A percentile compares a stretch with the other conserved stretches of the same genome.
Conservation (phyloP, 2,329 filamentous ascomycete genomes). For the Pestalotiopsis sp. region DNA sequence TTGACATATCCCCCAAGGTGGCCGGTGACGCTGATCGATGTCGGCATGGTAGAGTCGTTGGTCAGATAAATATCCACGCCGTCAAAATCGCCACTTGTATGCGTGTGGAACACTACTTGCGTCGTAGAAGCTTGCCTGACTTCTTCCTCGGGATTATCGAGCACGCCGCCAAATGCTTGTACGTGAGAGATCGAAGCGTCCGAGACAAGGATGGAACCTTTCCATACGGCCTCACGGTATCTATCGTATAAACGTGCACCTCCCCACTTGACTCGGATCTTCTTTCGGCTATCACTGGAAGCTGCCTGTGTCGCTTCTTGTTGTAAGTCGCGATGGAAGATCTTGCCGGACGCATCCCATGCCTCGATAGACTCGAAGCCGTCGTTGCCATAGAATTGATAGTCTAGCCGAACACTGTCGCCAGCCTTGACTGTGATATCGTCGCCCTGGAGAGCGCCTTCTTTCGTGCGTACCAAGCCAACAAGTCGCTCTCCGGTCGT, state of each 20-base stretch:
- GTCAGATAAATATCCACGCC: not conserved
- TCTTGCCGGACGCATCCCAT: constrained; percentile 29
- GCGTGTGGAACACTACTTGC: not conserved
- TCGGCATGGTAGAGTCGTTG: not conserved
- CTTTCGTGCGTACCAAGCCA: constrained; percentile 21
- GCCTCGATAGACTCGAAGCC: constrained; percentile 32
- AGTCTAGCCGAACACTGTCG: constrained; percentile 19
- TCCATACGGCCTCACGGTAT: constrained; percentile 36
- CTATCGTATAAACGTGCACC: constrained; percentile 35
- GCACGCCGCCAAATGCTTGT: constrained; percentile 27
- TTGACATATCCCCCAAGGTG: constrained; percentile 3
- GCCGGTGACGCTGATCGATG: not conserved
- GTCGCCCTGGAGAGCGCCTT: constrained; percentile 28
- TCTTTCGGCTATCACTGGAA: constrained; percentile 8
- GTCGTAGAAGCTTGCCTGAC: not conserved
- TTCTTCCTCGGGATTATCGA: constrained; percentile 23
- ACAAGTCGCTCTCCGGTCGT: constrained; percentile 34
- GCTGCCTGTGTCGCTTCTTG: constrained; percentile 18
- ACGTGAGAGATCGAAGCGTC: constrained; percentile 20
- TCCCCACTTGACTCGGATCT: constrained; percentile 32
- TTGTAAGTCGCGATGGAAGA: constrained; percentile 28
- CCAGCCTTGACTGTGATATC: constrained; percentile 21
- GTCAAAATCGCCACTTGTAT: not conserved
- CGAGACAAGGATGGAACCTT: constrained; percentile 27
- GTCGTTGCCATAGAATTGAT: constrained; percentile 25